Percentiles rank a stretch among this genome's conserved stretches.
phyloP scores from a whole-genome alignment of 805 yeast genomes.

The Pichia rugopelliculosa region DNA sequence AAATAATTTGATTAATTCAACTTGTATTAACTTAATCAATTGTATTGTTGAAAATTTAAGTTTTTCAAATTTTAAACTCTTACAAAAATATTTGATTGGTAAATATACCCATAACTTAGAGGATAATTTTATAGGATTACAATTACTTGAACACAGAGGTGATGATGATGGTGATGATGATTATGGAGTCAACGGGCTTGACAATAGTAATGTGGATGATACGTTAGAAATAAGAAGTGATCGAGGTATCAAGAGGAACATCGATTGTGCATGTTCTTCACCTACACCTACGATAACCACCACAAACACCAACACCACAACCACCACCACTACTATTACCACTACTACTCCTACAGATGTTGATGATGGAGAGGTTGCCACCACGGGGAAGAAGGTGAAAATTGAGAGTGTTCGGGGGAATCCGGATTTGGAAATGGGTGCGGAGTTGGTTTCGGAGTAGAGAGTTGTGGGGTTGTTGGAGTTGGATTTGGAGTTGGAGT shows the following conservation, averaged over 20 bases:
- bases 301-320: too few relatives aligned
- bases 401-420: not conserved
- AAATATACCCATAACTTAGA: constrained; percentile 10
- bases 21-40: constrained; percentile 54
- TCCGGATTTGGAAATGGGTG: too few relatives aligned
- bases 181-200: too few relatives aligned
- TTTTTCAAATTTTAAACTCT: constrained; percentile 15
- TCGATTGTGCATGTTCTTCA: not conserved
- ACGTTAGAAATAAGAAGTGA: not conserved
- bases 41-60: constrained; percentile 17
- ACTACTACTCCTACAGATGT: not conserved
- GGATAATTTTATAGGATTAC: not conserved
- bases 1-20: constrained; percentile 66
- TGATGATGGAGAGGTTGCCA: too few relatives aligned
- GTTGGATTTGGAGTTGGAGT: not conserved
- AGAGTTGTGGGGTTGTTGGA: not conserved
- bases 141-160: constrained; percentile 15
- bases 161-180: constrained; percentile 27
- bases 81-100: constrained; percentile 18
- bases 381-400: not conserved
- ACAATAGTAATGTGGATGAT: not conserved
- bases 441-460: not conserved
- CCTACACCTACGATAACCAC: too few relatives aligned
- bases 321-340: too few relatives aligned
- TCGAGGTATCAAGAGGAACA: not conserved